phyloP scores from a whole-genome alignment of 2,329 filamentous ascomycete species.

The Tolypocladium pustulatum region DNA sequence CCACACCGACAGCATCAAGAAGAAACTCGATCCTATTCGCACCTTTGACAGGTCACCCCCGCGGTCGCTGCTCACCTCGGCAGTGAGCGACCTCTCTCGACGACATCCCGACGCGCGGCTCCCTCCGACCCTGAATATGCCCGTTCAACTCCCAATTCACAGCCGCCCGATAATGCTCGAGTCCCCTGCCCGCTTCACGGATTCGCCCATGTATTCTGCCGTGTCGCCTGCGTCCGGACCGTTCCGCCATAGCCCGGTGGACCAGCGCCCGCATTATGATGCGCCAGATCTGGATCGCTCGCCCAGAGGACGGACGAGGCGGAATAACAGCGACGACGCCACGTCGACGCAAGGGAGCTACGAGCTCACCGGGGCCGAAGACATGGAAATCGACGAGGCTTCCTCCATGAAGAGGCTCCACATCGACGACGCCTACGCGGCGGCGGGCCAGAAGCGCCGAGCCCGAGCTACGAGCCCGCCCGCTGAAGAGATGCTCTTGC shows the following conservation, averaged over 20 bases:
- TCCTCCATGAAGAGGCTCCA: constrained; percentile 38
- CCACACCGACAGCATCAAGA: constrained; percentile 40
- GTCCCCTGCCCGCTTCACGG: constrained; percentile 30
- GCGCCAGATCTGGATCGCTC: constrained; percentile 36
- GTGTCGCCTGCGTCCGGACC: constrained; percentile 33
- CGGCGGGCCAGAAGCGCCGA: constrained; percentile 40
- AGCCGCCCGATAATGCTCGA: constrained; percentile 27
- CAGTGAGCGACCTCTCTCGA: constrained; percentile 26
- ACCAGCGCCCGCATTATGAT: constrained; percentile 34
- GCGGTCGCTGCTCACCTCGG: constrained; percentile 32
- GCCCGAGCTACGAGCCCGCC: constrained; percentile 46
- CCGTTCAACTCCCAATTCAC: constrained; percentile 33
- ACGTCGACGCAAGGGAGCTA: constrained; percentile 34
- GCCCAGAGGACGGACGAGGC: constrained; percentile 30
- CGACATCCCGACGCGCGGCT: constrained; percentile 28
- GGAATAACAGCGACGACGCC: constrained; percentile 43
- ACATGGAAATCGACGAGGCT: constrained; percentile 42
- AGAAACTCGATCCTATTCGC: constrained; percentile 41
- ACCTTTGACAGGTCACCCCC: constrained; percentile 35
- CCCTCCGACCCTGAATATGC: constrained; percentile 27
- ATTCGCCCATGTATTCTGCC: constrained; percentile 37
- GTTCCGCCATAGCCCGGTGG: constrained; percentile 26
- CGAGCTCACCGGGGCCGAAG: constrained; percentile 26
- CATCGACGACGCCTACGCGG: constrained; percentile 34
- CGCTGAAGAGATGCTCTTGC: constrained; percentile 32